Conservation (phyloP, 352 stramenopile species). For the Pythium phragmiticola region DNA sequence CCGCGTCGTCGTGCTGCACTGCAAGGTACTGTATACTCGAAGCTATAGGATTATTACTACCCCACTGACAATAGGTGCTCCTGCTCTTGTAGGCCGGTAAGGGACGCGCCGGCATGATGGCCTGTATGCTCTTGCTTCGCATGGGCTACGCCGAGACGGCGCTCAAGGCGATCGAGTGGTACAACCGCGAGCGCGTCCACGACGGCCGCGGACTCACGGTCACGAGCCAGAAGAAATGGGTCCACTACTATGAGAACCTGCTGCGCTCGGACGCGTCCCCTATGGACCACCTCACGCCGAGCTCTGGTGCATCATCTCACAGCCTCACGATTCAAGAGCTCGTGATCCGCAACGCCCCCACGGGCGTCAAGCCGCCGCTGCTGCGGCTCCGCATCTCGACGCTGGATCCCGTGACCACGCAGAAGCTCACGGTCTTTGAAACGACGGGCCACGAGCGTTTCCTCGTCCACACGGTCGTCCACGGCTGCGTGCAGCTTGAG, state of each 20-base stretch:
- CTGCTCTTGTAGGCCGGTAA: slow-evolving; percentile 41
- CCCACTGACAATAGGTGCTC: not conserved
- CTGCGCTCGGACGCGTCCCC: not conserved
- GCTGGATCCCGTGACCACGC: slow-evolving; percentile 11
- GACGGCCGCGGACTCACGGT: slow-evolving; percentile 64
- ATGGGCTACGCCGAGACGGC: slow-evolving; percentile 55
- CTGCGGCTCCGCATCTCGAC: slow-evolving; percentile 54
- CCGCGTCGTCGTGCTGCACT: slow-evolving; percentile 63
- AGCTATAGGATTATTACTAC: not conserved
- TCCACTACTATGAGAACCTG: slow-evolving; percentile 56
- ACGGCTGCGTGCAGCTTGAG: slow-evolving; percentile 58
- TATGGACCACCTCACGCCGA: slow-evolving; percentile 5
- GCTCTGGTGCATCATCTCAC: slow-evolving; percentile 6
- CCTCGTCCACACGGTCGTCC: slow-evolving; percentile 39
- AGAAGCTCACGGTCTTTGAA: slow-evolving; percentile 42
- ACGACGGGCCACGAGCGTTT: slow-evolving; percentile 53
- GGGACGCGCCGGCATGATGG: slow-evolving; percentile 76
- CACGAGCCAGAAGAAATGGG: slow-evolving; percentile 70
- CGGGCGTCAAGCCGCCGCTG: slow-evolving; percentile 32
- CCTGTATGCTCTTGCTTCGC: slow-evolving; percentile 66
- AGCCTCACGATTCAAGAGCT: slow-evolving; percentile 35
- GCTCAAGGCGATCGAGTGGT: slow-evolving; percentile 51
- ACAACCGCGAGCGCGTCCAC: slow-evolving; percentile 62
- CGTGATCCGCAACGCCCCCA: slow-evolving; percentile 42
- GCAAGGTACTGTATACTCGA: slow-evolving; percentile 37